These are phyloP conservation scores for Striga hermonthica DNA, from an alignment of 305 asterid genomes.

Conservation along the genomic window DNA sequence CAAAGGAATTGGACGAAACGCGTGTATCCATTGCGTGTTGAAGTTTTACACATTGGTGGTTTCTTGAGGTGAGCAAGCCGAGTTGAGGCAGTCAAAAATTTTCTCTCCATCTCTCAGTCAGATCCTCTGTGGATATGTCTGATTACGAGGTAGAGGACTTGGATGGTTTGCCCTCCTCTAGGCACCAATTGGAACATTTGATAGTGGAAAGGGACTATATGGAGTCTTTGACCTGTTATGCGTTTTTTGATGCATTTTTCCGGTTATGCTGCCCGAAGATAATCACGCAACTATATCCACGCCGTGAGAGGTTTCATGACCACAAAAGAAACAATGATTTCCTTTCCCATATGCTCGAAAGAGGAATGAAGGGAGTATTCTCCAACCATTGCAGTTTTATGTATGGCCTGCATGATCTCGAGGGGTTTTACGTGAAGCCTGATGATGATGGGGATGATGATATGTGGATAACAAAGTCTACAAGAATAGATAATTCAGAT, in stretches of 20 bases:
- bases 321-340: background rate
- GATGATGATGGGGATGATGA: background rate
- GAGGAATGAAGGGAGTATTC: background rate
- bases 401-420: conserved; percentile 1
- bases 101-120: too few species aligned
- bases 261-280: conserved; percentile 28
- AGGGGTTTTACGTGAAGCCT: conserved; percentile 9
- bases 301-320: too few species aligned
- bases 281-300: background rate
- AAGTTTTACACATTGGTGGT: too few species aligned
- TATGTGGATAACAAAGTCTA: too few species aligned
- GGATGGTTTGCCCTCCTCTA: background rate
- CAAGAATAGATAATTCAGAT: too few species aligned
- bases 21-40: too few species aligned
- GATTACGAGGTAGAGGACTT: too few species aligned
- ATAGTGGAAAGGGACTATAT: background rate
- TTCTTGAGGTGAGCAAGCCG: too few species aligned
- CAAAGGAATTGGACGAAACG: too few species aligned
- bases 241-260: conserved; percentile 18
- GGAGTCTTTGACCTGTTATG: background rate
- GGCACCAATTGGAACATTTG: conserved; percentile 20
- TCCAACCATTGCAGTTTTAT: background rate
- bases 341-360: conserved; percentile 3
- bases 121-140: too few species aligned
- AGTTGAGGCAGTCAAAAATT: too few species aligned